Percentiles rank a stretch among this genome's conserved stretches.
These are phyloP conservation scores for Phytophthora nicotianae DNA, from an alignment of 352 stramenopile species.

Conservation along the genomic window DNA sequence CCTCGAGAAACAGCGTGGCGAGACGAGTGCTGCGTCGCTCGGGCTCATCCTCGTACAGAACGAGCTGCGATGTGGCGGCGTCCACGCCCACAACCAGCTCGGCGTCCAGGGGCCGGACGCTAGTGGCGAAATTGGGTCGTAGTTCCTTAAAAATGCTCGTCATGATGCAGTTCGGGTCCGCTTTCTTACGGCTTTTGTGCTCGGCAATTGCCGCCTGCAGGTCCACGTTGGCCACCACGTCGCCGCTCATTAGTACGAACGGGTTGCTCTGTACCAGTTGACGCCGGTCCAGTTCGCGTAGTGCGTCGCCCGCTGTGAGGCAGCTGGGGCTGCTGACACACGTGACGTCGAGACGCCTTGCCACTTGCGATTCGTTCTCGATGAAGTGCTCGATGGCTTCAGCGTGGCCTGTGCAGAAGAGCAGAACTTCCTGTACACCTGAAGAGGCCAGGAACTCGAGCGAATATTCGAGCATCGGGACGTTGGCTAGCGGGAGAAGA, in stretches of 20 bases:
- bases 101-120: constrained; percentile 74
- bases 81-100: constrained; percentile 87
- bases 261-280: constrained; percentile 96
- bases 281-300: constrained; percentile 96
- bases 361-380: constrained; percentile 54
- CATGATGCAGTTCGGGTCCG: constrained; percentile 95
- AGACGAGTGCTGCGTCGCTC: constrained; percentile 54
- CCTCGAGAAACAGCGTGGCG: constrained; percentile 77
- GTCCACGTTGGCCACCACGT: constrained; percentile 97
- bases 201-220: constrained; percentile 73
- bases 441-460: constrained; percentile 96
- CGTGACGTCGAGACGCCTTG: constrained; percentile 58
- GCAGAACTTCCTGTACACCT: constrained; percentile 95
- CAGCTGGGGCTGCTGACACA: constrained; percentile 84
- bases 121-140: constrained; percentile 56
- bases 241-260: constrained; percentile 96
- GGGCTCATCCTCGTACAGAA: constrained; percentile 81
- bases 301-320: constrained; percentile 92
- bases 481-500: constrained; percentile 96
- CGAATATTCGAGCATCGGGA: constrained; percentile 97
- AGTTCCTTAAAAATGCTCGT: constrained; percentile 95
- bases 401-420: constrained; percentile 92
- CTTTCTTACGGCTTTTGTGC: constrained; percentile 86
- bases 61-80: constrained; percentile 75
- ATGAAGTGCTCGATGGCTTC: constrained; percentile 92